Percentiles rank a stretch among this genome's conserved stretches.
phyloP scores from a whole-genome alignment of 352 stramenopile genomes.

The Pythium sp. region DNA sequence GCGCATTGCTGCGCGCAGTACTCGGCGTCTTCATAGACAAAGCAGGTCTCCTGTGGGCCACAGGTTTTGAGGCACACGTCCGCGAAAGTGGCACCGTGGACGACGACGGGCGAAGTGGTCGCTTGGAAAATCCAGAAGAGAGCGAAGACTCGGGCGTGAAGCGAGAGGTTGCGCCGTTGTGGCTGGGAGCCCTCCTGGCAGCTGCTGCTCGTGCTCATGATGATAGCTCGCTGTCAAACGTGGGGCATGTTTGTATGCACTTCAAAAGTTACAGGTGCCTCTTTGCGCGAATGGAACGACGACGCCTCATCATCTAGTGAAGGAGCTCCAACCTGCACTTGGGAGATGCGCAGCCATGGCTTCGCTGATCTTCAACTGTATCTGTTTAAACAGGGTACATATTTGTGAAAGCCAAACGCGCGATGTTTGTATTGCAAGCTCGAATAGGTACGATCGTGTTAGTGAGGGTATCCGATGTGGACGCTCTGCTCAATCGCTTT shows the following conservation, averaged over 20 bases:
- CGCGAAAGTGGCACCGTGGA: constrained; percentile 5
- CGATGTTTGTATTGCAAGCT: not conserved
- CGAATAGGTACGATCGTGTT: not conserved
- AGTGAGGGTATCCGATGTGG: not conserved
- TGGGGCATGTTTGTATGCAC: not conserved
- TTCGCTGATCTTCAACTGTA: not conserved
- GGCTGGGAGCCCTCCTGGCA: not conserved
- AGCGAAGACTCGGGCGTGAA: not conserved
- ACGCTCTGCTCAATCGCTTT: not conserved
- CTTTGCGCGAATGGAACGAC: not conserved
- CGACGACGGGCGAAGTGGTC: not conserved
- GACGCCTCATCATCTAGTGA: not conserved
- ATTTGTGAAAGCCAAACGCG: not conserved
- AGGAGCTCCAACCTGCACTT: not conserved
- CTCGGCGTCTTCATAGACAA: constrained; percentile 42
- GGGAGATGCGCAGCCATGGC: not conserved
- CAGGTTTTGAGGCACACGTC: constrained; percentile 20
- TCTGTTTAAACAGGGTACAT: not conserved
- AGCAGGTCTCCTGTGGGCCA: constrained; percentile 37
- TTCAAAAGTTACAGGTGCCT: not conserved
- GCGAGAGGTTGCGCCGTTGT: not conserved
- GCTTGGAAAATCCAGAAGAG: not conserved
- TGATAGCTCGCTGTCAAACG: not conserved
- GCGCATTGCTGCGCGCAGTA: constrained; percentile 42
- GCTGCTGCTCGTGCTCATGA: not conserved